A percentile compares a stretch with the other conserved stretches of the same genome.
phyloP scores from a whole-genome alignment of 179 eudicot species.

The Silene coronaria region DNA sequence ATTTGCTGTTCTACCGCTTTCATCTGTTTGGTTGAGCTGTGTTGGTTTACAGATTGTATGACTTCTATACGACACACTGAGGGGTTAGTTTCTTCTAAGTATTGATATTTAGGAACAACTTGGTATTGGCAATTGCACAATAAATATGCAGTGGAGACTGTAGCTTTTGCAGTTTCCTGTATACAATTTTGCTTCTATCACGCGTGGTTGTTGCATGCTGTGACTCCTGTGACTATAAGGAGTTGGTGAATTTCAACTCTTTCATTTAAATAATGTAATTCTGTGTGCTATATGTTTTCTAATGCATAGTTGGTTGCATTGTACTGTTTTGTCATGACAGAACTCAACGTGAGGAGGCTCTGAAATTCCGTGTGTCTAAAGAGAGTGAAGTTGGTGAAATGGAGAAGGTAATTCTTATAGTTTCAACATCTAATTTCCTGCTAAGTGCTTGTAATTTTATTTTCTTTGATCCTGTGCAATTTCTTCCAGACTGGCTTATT shows the following conservation, averaged over 20 bases:
- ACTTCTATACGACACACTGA: background rate
- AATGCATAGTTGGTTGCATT: background rate
- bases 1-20: background rate
- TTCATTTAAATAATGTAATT: background rate
- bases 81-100: background rate
- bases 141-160: background rate
- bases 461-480: background rate
- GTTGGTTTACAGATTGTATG: too few species aligned
- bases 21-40: background rate
- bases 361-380: conserved; percentile 78
- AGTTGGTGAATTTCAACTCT: background rate
- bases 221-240: background rate
- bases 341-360: conserved; percentile 85
- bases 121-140: background rate
- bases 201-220: background rate
- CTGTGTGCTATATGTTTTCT: background rate
- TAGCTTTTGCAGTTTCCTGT: background rate
- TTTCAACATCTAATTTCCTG: background rate
- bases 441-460: background rate
- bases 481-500: background rate
- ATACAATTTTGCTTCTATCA: background rate
- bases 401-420: conserved; percentile 58
- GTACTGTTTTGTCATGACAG: conserved; percentile 34
- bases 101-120: conserved; percentile 2
- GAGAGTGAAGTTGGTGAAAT: conserved; percentile 75